Base-by-base conservation (phyloP, 495 filamentous ascomycete species). In the Tuber brumale region DNA sequence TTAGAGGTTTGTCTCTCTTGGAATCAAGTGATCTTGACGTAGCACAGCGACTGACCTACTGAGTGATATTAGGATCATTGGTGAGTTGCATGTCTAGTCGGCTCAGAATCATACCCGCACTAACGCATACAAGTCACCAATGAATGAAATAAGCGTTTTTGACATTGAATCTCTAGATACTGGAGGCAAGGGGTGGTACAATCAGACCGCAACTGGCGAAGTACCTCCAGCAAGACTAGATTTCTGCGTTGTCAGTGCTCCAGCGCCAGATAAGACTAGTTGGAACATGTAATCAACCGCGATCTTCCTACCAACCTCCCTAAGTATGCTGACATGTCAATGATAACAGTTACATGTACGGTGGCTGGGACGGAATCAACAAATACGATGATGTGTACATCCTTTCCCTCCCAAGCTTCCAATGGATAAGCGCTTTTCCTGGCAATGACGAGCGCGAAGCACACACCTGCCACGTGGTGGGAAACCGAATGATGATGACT, bases 201-300 rank as follows among this genome's bases (percentile, higher is more conserved):
- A 76, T 1, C 88, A 89, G 77, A 86, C 81, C 1, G 86, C 88
- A 1, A 84, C 83, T 3, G 89, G 89, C 0, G 71, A 77, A 27
- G 71, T 87, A 1, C 89, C 89, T 6, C 78, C 80, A 44, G 75
- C 82, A 48, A 83, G 89, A 8, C 76, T 88, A 48, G 84, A 86
- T 44, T 89, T 89, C 76, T 90, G 89, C 79, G 86, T 86, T 7
- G 89, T 87, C 10, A 85, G 84, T 14, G 86, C 85, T 18, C 88
- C 87, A 83, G 84, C 89, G 1, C 75, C 83, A n/a, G 89, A 90
- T 79, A 83, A 85, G 61, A 88, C 88, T 23, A 74, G 85, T 86
- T 75, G 77, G 18, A 89, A 89, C 76, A 88, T 90, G 86, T 88
- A 77, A 71, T 72, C 16, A 19, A 0, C 44, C n/a, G 8, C 3